Percentiles rank a stretch among this genome's conserved stretches.
These are phyloP conservation scores for Agrocybe praecox DNA, from an alignment of 768 basidiomycete genomes.

Conservation along the genomic window DNA sequence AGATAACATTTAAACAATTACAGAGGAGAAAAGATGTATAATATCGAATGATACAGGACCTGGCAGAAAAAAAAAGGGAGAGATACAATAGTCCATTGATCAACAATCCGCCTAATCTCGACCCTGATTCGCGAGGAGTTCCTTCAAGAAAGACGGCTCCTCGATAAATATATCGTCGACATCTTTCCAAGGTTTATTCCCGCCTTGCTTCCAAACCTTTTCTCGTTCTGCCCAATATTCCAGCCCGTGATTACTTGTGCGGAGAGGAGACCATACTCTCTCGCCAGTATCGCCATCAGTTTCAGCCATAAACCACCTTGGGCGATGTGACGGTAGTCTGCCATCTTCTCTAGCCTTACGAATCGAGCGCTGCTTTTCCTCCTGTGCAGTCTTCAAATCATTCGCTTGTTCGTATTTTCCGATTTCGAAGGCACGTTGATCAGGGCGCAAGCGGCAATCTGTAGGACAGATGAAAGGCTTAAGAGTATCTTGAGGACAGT, in stretches of 20 bases:
- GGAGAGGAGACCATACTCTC: conserved; percentile 79
- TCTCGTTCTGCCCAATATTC: conserved; percentile 89
- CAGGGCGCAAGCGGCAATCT: conserved; percentile 90
- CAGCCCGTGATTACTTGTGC: conserved; percentile 47
- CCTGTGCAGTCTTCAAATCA: conserved; percentile 75
- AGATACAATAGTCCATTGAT: background rate
- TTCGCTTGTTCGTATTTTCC: conserved; percentile 87
- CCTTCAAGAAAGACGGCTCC: conserved; percentile 42
- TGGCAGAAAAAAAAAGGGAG: background rate
- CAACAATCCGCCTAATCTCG: background rate
- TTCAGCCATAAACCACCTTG: conserved; percentile 86
- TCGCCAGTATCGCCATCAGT: conserved; percentile 90
- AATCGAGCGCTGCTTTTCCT: conserved; percentile 80
- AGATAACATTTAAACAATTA: background rate
- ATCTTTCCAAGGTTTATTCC: conserved; percentile 39
- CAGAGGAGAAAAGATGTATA: background rate
- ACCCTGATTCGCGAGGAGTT: background rate
- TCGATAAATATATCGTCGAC: conserved; percentile 87
- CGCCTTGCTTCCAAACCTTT: conserved; percentile 50
- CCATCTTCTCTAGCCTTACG: conserved; percentile 79
- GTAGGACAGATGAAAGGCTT: conserved; percentile 80
- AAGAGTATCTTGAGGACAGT: conserved; percentile 74
- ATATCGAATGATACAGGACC: background rate
- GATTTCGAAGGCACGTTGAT: conserved; percentile 93
- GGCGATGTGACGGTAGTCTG: conserved; percentile 64